Evolutionary conservation across 2,329 filamentous ascomycete genomes (phyloP), one percentile per base, ranked within the genome.

Genomic region (Pseudopithomyces maydicus): DNA sequence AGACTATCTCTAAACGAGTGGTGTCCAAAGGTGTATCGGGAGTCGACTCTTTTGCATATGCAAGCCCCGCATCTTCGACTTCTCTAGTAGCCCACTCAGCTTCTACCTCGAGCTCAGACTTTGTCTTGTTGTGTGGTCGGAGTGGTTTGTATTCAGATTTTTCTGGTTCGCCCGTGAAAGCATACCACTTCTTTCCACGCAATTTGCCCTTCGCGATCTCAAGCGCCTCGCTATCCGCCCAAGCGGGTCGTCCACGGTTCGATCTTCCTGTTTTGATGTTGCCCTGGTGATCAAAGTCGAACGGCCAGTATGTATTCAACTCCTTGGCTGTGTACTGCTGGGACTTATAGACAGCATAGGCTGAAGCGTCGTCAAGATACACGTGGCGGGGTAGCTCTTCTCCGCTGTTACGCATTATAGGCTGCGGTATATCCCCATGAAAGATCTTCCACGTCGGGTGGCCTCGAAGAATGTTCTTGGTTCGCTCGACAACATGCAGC

Each of bases 371-470:
- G 55, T 80, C 77, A 1, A 80, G 72, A 36, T 75, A 72, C n/a
- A 77, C 72, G 44, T 74, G 74, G 17, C 64, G 68, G 1, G 77
- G 78, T 7, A 75, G 75, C 52, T 72, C 65, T 14, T 66, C 65
- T 7, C 53, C 36, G 23, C 61, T 59, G 11, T 65, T 64, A 8
- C 63, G 65, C 23, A 57, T 58, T 33, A 77, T 66, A 2, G 62
- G 56, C 11, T 67, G 64, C 3, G 56, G 33, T 1, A 73, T 60
- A 23, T 74, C 65, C 5, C 63, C 69, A 52, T 69, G 71, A 59
- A 75, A 79, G 7, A 80, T 45, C 33, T 76, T 77, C 75, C 76
- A 79, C 6, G 74, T 74, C 2, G 68, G 69, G 50, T 74, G 70
- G n/a, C 68, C 70, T n/a, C 44, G 50, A 12, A 67, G 14, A 3